Base-by-base conservation (phyloP, 2,329 filamentous ascomycete genomes). In the Cylindrodendrum hubeiense region DNA sequence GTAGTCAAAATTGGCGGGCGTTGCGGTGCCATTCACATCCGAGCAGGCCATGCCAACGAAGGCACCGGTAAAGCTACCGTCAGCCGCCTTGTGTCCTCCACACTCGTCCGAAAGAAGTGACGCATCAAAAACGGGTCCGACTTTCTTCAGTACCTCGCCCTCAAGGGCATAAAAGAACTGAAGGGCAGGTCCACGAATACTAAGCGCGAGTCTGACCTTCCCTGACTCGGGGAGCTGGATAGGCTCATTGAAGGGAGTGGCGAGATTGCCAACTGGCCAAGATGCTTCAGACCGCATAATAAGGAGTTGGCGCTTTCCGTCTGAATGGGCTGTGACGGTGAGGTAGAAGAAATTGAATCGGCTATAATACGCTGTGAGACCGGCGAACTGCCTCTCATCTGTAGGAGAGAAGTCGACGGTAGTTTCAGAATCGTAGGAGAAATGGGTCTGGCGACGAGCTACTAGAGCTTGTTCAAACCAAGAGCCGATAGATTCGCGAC, bases 331-430 rank as follows among this genome's bases (percentile, higher is more conserved):
- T 3, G 87, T 87, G 2, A 90, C 84, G 0, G 86, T 83, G 5
- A 90, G 80, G 68, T 90, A 90, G 79, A 89, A 90, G 77, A 89
- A 90, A 76, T 90, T 90, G 78, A 82, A 90, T 3, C 88, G 86
- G 72, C 85, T 87, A 78, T 90, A 90, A 75, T 90, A 90, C 0
- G 87, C 86, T 13, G 86, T 86, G 10, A 90, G 77, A 0, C 88
- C 88, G 0, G 88, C 88, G 63, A 88, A 90, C 68, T 89, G 84
- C 10, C 87, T 81, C 78, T 89, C 87, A 70, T 90, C 87, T 0
- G 77, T 75, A 0, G 88, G 88, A 0, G 78, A 76, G 70, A 88
- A 89, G 61, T 84, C 80, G 2, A 89, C 68, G 0, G 82, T 76
- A 0, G 87, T 89, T 75, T 89, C 86, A 53, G 87, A 87, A 60